Evolutionary conservation across 768 basidiomycete species (phyloP).

Genomic region (Mycena rebaudengoi): DNA sequence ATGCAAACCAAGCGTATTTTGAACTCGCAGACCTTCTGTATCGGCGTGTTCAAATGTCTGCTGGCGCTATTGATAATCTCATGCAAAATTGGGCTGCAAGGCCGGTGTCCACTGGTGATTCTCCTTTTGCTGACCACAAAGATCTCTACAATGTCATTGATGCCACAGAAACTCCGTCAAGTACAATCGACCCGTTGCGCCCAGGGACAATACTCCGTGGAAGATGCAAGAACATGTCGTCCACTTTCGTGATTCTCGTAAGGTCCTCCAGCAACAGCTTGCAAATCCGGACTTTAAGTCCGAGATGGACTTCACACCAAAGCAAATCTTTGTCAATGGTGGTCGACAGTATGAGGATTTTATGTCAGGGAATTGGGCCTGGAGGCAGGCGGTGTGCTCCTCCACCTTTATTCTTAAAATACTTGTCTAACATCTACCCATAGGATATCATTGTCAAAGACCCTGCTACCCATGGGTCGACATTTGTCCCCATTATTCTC

Average conservation of each 20-base stretch:
- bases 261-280: conserved; percentile 26
- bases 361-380: conserved; percentile 34
- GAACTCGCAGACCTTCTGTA: conserved; percentile 19
- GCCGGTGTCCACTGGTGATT: background rate
- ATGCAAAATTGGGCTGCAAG: conserved; percentile 19
- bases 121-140: conserved; percentile 9
- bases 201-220: conserved; percentile 3
- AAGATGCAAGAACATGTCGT: conserved; percentile 34
- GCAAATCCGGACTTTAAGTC: conserved; percentile 35
- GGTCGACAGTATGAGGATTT: conserved; percentile 28
- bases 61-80: conserved; percentile 13
- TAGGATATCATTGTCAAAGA: conserved; percentile 24
- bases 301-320: conserved; percentile 36
- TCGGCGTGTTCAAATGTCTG: conserved; percentile 13
- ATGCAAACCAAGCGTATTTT: background rate
- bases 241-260: conserved; percentile 33
- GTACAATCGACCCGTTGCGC: background rate
- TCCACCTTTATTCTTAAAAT: background rate
- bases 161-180: background rate
- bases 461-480: conserved; percentile 20
- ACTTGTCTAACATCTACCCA: background rate
- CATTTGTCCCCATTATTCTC: conserved; percentile 25
- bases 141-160: conserved; percentile 17
- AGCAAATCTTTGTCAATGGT: conserved; percentile 22
- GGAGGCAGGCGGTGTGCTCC: conserved; percentile 29